These are phyloP conservation scores for Peniophora sp. DNA, from an alignment of 1,284 basidiomycete genomes.

Conservation along the genomic window DNA sequence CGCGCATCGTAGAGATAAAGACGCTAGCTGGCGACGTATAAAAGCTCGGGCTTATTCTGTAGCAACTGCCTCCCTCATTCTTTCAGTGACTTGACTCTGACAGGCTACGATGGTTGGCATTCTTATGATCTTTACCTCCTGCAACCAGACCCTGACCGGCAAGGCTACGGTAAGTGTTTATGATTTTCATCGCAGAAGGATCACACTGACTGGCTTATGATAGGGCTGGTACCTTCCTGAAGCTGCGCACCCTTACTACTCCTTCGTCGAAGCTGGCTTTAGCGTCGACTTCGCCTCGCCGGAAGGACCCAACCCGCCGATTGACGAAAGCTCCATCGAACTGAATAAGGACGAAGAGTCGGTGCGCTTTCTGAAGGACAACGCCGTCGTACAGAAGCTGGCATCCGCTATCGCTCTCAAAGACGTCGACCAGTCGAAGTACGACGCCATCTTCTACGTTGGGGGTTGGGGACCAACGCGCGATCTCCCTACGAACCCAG, in stretches of 20 bases:
- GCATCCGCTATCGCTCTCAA: constrained; percentile 48
- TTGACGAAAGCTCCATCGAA: constrained; percentile 27
- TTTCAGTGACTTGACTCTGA: no score
- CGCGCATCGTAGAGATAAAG: no score
- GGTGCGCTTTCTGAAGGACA: constrained; percentile 50
- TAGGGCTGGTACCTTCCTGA: constrained; percentile 58
- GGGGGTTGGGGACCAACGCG: constrained; percentile 62
- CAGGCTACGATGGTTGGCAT: constrained; percentile 32
- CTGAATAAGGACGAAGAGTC: constrained; percentile 43
- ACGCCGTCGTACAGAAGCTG: constrained; percentile 41
- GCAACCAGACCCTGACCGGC: constrained; percentile 49
- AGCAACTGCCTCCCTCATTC: no score
- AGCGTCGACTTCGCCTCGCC: constrained; percentile 58
- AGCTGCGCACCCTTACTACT: constrained; percentile 69
- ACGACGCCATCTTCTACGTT: constrained; percentile 62
- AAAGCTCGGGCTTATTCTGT: no score
- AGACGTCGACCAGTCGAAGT: constrained; percentile 47
- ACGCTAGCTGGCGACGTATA: no score
- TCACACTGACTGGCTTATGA: neutral
- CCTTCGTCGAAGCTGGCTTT: constrained; percentile 34
- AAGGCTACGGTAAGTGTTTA: constrained; percentile 36
- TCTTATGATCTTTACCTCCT: constrained; percentile 66
- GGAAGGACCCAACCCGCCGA: constrained; percentile 54
- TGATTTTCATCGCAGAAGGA: neutral
- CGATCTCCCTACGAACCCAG: constrained; percentile 44